These are phyloP conservation scores for Dysphania ambrosioides DNA, from an alignment of 148 eudicot genomes.

Conservation along the genomic window DNA sequence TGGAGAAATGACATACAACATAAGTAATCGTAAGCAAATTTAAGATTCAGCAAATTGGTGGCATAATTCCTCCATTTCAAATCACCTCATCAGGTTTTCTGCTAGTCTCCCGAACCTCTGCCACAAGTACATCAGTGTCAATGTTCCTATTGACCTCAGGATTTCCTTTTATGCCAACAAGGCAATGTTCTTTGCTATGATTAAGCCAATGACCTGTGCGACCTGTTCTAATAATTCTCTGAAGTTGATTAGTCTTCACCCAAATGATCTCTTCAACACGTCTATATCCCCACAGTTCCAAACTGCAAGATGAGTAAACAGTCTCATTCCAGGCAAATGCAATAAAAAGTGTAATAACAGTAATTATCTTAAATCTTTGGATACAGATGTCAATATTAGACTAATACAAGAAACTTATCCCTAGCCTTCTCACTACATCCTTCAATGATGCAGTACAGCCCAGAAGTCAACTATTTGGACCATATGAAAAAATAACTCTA, in stretches of 20 bases:
- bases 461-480: background rate
- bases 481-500: slow-evolving; percentile 2
- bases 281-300: slow-evolving; percentile 96
- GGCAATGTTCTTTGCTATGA: slow-evolving; percentile 99
- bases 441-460: background rate
- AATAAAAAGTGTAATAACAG: background rate
- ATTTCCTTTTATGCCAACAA: slow-evolving; percentile 94
- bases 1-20: slow-evolving; percentile 29
- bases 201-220: slow-evolving; percentile 99
- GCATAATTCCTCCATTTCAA: background rate
- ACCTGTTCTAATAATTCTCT: slow-evolving; percentile 94
- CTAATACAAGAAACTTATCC: background rate
- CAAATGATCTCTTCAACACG: slow-evolving; percentile 95
- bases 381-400: background rate
- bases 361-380: background rate
- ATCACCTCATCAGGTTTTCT: slow-evolving; percentile 96
- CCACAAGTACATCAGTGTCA: slow-evolving; percentile 96
- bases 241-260: slow-evolving; percentile 99
- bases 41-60: background rate
- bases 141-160: slow-evolving; percentile 92
- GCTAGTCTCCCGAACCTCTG: slow-evolving; percentile 99
- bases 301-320: slow-evolving; percentile 41
- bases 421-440: background rate
- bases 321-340: background rate
- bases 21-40: background rate